Percentiles rank a stretch among this genome's conserved stretches.
phyloP scores from a whole-genome alignment of 768 basidiomycete genomes.

The Phylloporus sp. region DNA sequence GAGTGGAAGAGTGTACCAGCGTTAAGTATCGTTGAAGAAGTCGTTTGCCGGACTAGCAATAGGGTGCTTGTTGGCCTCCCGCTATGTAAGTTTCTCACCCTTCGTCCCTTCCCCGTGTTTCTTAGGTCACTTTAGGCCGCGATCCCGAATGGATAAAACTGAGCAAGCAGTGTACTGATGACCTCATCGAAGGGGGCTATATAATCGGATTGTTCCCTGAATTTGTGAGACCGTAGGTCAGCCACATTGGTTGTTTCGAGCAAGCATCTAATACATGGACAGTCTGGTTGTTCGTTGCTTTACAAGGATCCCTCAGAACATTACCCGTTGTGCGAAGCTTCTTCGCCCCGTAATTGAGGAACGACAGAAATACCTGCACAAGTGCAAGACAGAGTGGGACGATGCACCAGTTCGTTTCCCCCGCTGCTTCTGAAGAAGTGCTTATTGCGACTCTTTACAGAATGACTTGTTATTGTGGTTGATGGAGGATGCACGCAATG shows the following conservation, averaged over 20 bases:
- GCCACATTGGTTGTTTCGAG: background rate
- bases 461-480: conserved; percentile 35
- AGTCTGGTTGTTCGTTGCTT: background rate
- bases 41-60: conserved; percentile 17
- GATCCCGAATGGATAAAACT: conserved; percentile 33
- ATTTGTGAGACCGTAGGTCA: background rate
- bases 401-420: conserved; percentile 27
- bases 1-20: conserved; percentile 1
- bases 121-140: conserved; percentile 29
- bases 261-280: background rate
- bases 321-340: conserved; percentile 7
- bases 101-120: background rate
- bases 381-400: conserved; percentile 24
- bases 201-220: background rate
- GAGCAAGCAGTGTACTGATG: conserved; percentile 28
- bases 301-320: background rate
- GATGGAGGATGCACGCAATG: conserved; percentile 24
- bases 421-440: background rate
- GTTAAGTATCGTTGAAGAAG: conserved; percentile 8
- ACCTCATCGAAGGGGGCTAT: conserved; percentile 12
- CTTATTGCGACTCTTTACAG: conserved; percentile 10
- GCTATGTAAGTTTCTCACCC: conserved; percentile 31
- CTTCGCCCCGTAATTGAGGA: conserved; percentile 31
- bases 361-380: conserved; percentile 17
- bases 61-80: conserved; percentile 44